phyloP scores from a whole-genome alignment of 176 grass and related monocot species.

The Leersia perrieri region DNA sequence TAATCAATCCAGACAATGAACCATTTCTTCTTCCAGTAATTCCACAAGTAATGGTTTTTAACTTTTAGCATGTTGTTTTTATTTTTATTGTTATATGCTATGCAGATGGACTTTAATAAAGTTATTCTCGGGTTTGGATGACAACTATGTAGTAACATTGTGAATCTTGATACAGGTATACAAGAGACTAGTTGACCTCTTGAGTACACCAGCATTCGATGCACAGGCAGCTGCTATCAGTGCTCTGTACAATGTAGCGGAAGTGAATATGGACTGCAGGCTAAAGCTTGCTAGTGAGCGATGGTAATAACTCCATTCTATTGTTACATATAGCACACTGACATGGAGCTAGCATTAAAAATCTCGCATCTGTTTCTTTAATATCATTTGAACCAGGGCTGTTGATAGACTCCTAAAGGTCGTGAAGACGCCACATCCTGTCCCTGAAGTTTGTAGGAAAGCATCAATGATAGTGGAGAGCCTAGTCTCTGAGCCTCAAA shows the following conservation, averaged over 20 bases:
- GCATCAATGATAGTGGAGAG: conserved; percentile 94
- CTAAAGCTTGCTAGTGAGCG: conserved; percentile 87
- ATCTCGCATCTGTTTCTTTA: neutral
- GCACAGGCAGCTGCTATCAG: conserved; percentile 93
- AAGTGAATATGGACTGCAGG: conserved; percentile 94
- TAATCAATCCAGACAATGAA: conserved; percentile 99
- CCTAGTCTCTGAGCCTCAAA: conserved; percentile 89
- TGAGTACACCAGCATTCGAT: conserved; percentile 86
- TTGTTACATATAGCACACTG: neutral
- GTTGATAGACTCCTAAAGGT: conserved; percentile 93
- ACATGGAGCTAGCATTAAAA: neutral
- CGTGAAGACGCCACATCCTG: conserved; percentile 72
- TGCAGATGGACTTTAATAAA: conserved; percentile 15
- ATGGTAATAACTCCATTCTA: conserved; percentile 55
- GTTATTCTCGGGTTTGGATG: neutral
- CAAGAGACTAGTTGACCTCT: conserved; percentile 85
- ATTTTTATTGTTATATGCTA: neutral
- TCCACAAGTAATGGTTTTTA: conserved; percentile 48
- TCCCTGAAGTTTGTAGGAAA: conserved; percentile 89
- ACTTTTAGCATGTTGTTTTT: conserved; percentile 2
- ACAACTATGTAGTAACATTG: conserved; percentile 15
- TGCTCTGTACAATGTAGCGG: conserved; percentile 87
- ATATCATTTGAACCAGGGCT: conserved; percentile 62
- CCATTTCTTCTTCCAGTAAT: conserved; percentile 77
- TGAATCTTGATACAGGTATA: conserved; percentile 56